Evolutionary conservation across 441 rosid genomes (phyloP).

Genomic region (Metrosideros polymorpha): DNA sequence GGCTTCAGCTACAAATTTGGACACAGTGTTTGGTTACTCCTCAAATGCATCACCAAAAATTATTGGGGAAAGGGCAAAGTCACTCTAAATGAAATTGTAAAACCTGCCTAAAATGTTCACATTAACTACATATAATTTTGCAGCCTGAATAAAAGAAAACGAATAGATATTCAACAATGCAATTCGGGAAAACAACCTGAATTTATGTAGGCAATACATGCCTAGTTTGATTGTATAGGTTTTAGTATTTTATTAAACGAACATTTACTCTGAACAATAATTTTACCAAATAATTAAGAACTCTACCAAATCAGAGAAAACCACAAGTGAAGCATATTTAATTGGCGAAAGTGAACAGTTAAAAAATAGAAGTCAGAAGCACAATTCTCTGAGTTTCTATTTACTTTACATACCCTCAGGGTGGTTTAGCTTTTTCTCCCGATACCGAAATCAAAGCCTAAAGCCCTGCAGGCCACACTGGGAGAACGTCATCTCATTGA

Average conservation of each 20-base stretch:
- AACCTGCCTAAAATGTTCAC: background rate
- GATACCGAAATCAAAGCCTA: background rate
- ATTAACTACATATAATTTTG: background rate
- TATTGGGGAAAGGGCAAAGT: background rate
- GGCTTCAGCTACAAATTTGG: background rate
- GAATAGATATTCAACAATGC: background rate
- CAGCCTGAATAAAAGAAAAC: background rate
- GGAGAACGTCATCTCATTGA: background rate
- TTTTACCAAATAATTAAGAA: background rate
- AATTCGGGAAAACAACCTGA: background rate
- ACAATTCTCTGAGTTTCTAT: background rate
- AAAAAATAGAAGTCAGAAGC: too few species aligned
- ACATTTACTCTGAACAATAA: background rate
- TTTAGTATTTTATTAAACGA: background rate
- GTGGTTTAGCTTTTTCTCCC: background rate
- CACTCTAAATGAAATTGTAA: background rate
- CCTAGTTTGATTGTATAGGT: background rate
- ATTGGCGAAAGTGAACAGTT: background rate
- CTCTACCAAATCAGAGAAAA: background rate
- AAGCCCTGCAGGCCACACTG: background rate
- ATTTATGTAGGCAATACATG: background rate
- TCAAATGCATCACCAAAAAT: background rate
- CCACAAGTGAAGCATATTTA: background rate
- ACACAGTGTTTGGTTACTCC: background rate
- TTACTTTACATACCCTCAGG: background rate